Evolutionary conservation across 2,329 filamentous ascomycete genomes (phyloP), one percentile per base, ranked within the genome.

Genomic region (Fusarium duplospermum): DNA sequence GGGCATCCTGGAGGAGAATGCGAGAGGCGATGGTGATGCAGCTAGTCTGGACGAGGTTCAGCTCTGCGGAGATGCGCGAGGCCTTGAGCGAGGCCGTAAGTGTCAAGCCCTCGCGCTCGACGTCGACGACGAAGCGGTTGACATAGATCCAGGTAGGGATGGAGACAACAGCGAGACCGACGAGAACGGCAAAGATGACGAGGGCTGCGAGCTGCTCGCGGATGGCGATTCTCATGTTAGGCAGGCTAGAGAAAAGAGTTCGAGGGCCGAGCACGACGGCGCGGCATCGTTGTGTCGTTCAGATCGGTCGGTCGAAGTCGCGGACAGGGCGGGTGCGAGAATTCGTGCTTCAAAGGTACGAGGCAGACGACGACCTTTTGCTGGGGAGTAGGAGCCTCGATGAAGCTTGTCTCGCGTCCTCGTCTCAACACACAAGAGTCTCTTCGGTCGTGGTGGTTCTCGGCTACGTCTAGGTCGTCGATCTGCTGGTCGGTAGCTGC

Each of bases 1-100:
- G 81, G 6, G 88, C 85, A 18, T 83, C 66, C 76, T 93, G 91
- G 20, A 93, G 82, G 24, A 92, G 80, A 22, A 92, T 81, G 69
- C 91, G 86, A 0, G 93, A 95, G 8, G 92, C 87, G 52, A 96
- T 92, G 64, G 93, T 92, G 64, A 88, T 87, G 79, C 92, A 93
- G 68, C 91, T 92, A 35, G 93, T 93, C 83, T 95, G 90, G 75
- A 97, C 90, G 61, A 98, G 88, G 61, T 94, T 87, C 64, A 98
- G 89, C 80, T 94, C 93, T 62, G 94, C 92, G 7, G 93, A 87
- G 72, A 98, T 88, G 80, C 96, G 93, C 33, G 93, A 91, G 22
- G 95, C 93, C 82, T 98, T 98, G 80, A 98, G 90, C 4, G 93
- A 95, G 8, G 95, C 95, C 2, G 94, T 94, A 71, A 98, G 87